Base-by-base conservation (phyloP, 208 protist species). In the Crithidia thermophila region DNA sequence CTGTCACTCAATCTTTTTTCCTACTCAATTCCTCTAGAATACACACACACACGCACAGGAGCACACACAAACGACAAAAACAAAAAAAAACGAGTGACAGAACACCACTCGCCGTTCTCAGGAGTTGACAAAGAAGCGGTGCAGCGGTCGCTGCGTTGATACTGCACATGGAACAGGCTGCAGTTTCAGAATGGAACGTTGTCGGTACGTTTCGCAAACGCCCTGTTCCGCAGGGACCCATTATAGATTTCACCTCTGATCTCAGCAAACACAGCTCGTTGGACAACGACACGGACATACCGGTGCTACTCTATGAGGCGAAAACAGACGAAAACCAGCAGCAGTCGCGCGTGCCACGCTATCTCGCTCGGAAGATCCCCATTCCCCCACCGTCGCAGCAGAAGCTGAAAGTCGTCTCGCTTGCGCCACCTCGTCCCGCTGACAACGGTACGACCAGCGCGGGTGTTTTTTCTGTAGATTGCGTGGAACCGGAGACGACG, bases 341-440 rank as follows among this genome's bases (percentile, higher is more conserved):
- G 42, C 57, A 58, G 57, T 74, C 51, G 33, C 76, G 53, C n/a
- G 73, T 85, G 59, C 79, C 81, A 33, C 75, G 72, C 8, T 88
- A 85, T 71, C 62, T 88, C 13, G 85, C 79, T 2, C 49, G 65
- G 23, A 83, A 79, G 39, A 77, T 88, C 21, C 50, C 52, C 39
- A 83, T 88, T 28, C 82, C 82, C 7, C 67, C 75, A 27, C 77
- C 69, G 3, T 77, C 79, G 13, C 28, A 60, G 57, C 64, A 62
- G 13, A 67, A 72, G 40, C 57, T 88, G 42, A 89, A 86, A 56
- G 78, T 88, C 27, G 62, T 89, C 31, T 88, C 87, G 23, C 45
- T 88, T 16, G 75, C 68, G 10, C 75, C 78, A 42, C 78, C 60
- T 5, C 42, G 59, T 1, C 28, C 51, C 5, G 21, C 59, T 20